Evolutionary conservation across 495 filamentous ascomycete genomes (phyloP), one percentile per base, ranked within the genome.

Genomic region (Chlorociboria aeruginascens): DNA sequence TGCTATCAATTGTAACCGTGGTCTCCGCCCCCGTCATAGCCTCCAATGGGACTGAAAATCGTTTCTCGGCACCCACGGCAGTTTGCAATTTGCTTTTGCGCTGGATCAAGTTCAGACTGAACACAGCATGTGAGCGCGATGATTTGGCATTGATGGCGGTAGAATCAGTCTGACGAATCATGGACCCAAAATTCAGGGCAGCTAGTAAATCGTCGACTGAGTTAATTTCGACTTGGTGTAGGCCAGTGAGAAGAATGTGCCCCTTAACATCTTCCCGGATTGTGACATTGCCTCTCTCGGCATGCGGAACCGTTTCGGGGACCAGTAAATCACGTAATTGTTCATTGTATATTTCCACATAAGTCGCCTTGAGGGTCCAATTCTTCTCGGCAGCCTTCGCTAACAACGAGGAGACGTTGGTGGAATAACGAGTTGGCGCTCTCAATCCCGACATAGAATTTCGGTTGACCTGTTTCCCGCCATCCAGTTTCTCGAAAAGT

Each of bases 331-430:
- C 92, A 50, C 93, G 79, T 40, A 97, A 69, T 56, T 87, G 81
- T 66, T 99, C 92, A 59, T 99, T 96, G 72, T 99, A 99, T 40
- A 99, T 99, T 74, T 99, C 92, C 43, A 99, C 89, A 59, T 99
- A 99, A 9, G 88, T 95, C 7, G 92, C 92, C 64, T 86, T 93
- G 62, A 99, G 68, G 43, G 83, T 84, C 92, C 92, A 99, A 52
- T 73, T 88, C 70, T 85, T 90, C 29, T 94, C 88, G 2, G 45
- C 54, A 11, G 14, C 61, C 52, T 51, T 60, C 40, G 55, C 74
- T 68, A 69, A 55, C 74, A 68, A 61, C 57, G 79, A 38, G 64
- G 37, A 40, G 42, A 70, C 46, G 58, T 73, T 63, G 48, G 76
- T 74, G 7, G 92, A 94, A 54, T 95, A 92, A 47, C 89, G 77